phyloP scores from a whole-genome alignment of 345 rosid genomes.

The Moricandia moricandioides region DNA sequence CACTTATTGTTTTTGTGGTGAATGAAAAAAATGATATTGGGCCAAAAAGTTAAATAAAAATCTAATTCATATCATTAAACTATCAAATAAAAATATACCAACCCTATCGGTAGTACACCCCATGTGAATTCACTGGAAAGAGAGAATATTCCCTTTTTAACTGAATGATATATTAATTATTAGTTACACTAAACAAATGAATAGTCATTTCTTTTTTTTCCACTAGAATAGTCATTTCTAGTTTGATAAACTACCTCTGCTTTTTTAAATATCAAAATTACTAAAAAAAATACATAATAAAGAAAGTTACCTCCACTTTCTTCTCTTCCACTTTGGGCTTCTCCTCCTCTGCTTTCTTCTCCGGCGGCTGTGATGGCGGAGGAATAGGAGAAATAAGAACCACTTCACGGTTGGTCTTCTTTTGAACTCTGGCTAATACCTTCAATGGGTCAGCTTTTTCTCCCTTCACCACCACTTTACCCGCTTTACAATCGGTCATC shows the following conservation, averaged over 20 bases:
- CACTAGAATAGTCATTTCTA: no score
- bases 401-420: conserved; percentile 80
- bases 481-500: conserved; percentile 70
- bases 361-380: conserved; percentile 63
- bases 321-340: conserved; percentile 61
- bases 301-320: conserved; percentile 63
- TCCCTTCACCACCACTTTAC: conserved; percentile 92
- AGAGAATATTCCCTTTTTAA: conserved; percentile 23
- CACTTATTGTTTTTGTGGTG: background rate
- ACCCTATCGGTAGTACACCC: conserved; percentile 31
- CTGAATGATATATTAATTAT: conserved; percentile 2
- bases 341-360: conserved; percentile 55
- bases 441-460: conserved; percentile 90
- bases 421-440: conserved; percentile 73
- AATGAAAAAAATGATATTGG: background rate
- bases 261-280: background rate
- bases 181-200: background rate
- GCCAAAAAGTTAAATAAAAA: background rate
- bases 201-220: no score
- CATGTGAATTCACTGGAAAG: conserved; percentile 35
- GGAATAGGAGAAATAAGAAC: conserved; percentile 92
- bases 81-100: conserved; percentile 1
- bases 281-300: background rate
- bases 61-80: background rate
- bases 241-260: no score